Base-by-base conservation (phyloP, 345 rosid genomes). In the Mallotus nudiflorus region DNA sequence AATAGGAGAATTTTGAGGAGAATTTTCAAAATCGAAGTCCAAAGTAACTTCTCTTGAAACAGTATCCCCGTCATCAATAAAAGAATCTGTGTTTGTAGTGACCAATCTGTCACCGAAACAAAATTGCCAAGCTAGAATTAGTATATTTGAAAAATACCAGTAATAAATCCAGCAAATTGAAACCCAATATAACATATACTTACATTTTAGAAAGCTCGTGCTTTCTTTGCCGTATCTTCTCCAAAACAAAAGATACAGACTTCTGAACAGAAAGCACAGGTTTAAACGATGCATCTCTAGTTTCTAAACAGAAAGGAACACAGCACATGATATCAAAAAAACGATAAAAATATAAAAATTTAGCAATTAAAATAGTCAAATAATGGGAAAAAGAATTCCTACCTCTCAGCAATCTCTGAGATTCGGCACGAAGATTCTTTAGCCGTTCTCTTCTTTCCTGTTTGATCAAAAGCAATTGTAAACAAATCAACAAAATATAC, bases 371-470 rank as follows among this genome's bases (percentile, higher is more conserved):
- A 12, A 55, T 35, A 29, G 8, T 20, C 37, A 19, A 25, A 3
- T 2, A 39, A 42, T 20, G 13, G 40, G 35, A 51, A 57, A n/a
- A n/a, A n/a, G n/a, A n/a, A n/a, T n/a, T 20, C 31, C 2, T 82
- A 91, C 97, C 97, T 80, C 97, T 89, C 69, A 91, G 75, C 58
- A 94, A 80, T 77, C 92, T 91, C 87, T 94, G 97, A 46, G 93
- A 88, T 77, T 90, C 96, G 40, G 85, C 86, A 51, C 84, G 91
- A 39, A 90, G 91, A 74, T 90, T 86, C 69, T 76, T 77, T 46
- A 89, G 82, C 49, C 78, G 74, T n/a, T 80, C 81, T 76, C 86
- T 88, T 78, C 95, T 85, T 76, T 88, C 92, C 97, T 91, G 67
- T n/a, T n/a, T 27, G 57, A 59, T 69, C 25, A 63, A 11, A 64